phyloP scores from a whole-genome alignment of 371 early-diverging fungal genomes.

The Syncephalastrum monosporum region DNA sequence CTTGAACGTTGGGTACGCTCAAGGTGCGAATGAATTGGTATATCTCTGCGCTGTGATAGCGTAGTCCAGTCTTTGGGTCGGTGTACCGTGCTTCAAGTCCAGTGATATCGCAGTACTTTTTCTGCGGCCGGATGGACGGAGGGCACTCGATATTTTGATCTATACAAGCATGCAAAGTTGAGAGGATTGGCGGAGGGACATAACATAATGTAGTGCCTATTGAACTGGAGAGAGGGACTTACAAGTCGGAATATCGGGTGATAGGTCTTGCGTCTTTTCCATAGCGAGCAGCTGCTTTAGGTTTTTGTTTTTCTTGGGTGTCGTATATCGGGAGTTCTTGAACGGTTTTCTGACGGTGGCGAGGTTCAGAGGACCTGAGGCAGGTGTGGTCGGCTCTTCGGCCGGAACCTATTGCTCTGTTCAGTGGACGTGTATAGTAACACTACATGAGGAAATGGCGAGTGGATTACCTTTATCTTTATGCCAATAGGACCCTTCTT shows the following conservation, averaged over 20 bases:
- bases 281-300: slow-evolving; percentile 76
- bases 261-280: slow-evolving; percentile 66
- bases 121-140: slow-evolving; percentile 80
- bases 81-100: slow-evolving; percentile 83
- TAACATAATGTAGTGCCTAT: too few species aligned
- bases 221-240: slow-evolving; percentile 14
- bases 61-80: slow-evolving; percentile 84
- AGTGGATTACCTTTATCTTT: slow-evolving; percentile 6
- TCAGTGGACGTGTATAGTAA: not conserved
- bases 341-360: slow-evolving; percentile 55
- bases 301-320: slow-evolving; percentile 70
- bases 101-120: slow-evolving; percentile 92
- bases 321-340: slow-evolving; percentile 64
- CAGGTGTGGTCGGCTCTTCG: not conserved
- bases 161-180: slow-evolving; percentile 12
- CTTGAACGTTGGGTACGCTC: slow-evolving; percentile 78
- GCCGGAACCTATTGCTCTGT: not conserved
- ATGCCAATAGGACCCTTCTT: slow-evolving; percentile 1
- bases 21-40: slow-evolving; percentile 76
- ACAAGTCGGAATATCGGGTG: slow-evolving; percentile 73
- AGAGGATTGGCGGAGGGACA: not conserved
- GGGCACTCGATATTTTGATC: slow-evolving; percentile 84
- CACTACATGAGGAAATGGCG: not conserved
- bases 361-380: slow-evolving; percentile 32
- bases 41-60: slow-evolving; percentile 82